A percentile compares a stretch with the other conserved stretches of the same genome.
phyloP scores from a whole-genome alignment of 495 filamentous ascomycete species.

The Parathielavia appendiculata region DNA sequence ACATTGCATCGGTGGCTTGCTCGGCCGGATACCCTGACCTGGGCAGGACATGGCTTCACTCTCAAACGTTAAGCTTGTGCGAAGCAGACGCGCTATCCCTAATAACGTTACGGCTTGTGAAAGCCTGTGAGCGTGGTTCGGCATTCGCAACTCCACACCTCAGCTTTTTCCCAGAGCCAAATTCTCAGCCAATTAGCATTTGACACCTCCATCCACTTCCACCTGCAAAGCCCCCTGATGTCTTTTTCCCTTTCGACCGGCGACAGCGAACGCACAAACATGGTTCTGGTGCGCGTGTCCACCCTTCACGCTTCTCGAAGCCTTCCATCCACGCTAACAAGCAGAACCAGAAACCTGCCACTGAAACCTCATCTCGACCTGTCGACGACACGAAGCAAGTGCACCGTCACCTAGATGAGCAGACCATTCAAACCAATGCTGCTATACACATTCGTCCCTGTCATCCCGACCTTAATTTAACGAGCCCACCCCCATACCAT shows the following conservation, averaged over 20 bases:
- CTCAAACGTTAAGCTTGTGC: neutral
- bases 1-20: slow-evolving; percentile 16
- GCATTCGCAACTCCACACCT: slow-evolving; percentile 7
- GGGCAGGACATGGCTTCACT: neutral
- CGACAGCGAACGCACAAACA: slow-evolving; percentile 17
- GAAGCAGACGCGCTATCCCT: slow-evolving; percentile 10
- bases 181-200: slow-evolving; percentile 14
- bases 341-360: neutral
- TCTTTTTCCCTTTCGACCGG: slow-evolving; percentile 9
- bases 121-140: neutral
- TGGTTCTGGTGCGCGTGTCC: slow-evolving; percentile 1
- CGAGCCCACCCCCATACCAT: slow-evolving; percentile 25
- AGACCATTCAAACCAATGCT: neutral
- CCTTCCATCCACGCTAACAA: neutral
- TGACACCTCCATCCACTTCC: slow-evolving; percentile 13
- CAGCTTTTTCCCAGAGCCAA: slow-evolving; percentile 15
- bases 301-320: slow-evolving; percentile 1
- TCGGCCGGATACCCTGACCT: slow-evolving; percentile 15
- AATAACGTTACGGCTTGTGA: slow-evolving; percentile 9
- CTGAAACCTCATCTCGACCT: no score
- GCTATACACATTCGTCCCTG: slow-evolving; percentile 28
- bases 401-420: neutral
- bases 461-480: slow-evolving; percentile 30
- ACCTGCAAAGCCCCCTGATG: slow-evolving; percentile 26
- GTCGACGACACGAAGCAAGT: neutral